phyloP scores from a whole-genome alignment of 2,329 filamentous ascomycete species.

The Chaetomiaceae sp. region DNA sequence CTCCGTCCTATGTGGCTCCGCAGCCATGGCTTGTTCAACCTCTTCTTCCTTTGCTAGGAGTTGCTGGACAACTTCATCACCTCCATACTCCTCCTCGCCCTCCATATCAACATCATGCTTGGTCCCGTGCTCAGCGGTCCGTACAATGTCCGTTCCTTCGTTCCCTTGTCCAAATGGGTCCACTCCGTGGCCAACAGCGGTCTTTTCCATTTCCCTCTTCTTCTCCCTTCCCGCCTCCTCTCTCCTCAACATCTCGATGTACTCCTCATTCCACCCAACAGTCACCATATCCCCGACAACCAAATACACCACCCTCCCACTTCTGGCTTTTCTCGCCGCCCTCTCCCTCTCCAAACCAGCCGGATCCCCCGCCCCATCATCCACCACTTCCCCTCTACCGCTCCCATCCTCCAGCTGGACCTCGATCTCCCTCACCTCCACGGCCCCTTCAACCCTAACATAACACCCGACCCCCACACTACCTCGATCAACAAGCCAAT shows the following conservation, averaged over 20 bases:
- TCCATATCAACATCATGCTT: background rate
- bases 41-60: conserved; percentile 10
- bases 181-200: background rate
- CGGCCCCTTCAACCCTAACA: conserved; percentile 42
- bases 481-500: conserved; percentile 43
- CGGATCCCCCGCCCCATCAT: background rate
- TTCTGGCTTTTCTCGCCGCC: background rate
- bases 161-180: background rate
- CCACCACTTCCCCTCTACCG: too few relatives aligned
- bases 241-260: conserved; percentile 28
- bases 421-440: conserved; percentile 32
- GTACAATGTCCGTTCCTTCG: too few relatives aligned
- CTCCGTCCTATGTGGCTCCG: background rate
- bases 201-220: background rate
- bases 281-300: conserved; percentile 41
- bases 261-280: conserved; percentile 45
- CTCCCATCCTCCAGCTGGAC: too few relatives aligned
- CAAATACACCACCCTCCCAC: conserved; percentile 39
- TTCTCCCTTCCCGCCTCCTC: background rate
- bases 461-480: conserved; percentile 46
- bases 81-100: background rate
- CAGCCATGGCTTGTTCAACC: background rate
- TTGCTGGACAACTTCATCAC: background rate
- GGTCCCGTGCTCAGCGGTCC: background rate
- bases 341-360: background rate